Percentiles rank a stretch among this genome's conserved stretches.
These are phyloP conservation scores for Malassezia slooffiae DNA, from an alignment of 1,284 basidiomycete genomes.

Conservation along the genomic window DNA sequence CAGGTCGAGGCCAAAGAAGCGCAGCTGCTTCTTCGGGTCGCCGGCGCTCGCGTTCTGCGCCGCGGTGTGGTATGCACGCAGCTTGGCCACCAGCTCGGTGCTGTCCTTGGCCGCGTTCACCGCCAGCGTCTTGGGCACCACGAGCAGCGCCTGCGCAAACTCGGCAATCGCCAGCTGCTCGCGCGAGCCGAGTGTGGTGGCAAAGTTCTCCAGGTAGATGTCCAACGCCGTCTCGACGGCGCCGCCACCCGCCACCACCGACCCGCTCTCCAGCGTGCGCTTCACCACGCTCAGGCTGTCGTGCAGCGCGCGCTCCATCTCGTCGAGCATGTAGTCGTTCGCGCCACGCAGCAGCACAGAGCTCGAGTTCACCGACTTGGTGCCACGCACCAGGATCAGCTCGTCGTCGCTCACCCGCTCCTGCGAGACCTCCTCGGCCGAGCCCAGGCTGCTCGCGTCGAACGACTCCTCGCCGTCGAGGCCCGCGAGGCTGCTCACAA, in stretches of 20 bases:
- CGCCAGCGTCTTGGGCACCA: slow-evolving; percentile 87
- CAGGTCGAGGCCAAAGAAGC: slow-evolving; percentile 90
- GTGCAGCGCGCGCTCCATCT: slow-evolving; percentile 96
- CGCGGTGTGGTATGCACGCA: slow-evolving; percentile 87
- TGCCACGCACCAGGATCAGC: slow-evolving; percentile 90
- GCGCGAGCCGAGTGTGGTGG: slow-evolving; percentile 81
- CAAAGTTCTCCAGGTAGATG: slow-evolving; percentile 98
- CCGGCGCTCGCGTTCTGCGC: slow-evolving; percentile 74
- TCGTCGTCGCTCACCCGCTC: slow-evolving; percentile 98
- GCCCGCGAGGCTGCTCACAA: slow-evolving; percentile 87
- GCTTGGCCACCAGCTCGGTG: slow-evolving; percentile 90
- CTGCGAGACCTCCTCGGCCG: slow-evolving; percentile 89
- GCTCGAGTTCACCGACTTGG: slow-evolving; percentile 84
- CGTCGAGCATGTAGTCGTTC: slow-evolving; percentile 98
- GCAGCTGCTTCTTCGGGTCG: slow-evolving; percentile 87
- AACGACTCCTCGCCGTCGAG: slow-evolving; percentile 97
- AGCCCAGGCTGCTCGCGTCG: slow-evolving; percentile 76
- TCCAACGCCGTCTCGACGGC: slow-evolving; percentile 93
- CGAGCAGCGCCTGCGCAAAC: slow-evolving; percentile 81
- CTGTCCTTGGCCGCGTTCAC: slow-evolving; percentile 98
- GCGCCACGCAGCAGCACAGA: slow-evolving; percentile 92
- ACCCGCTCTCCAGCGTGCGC: slow-evolving; percentile 87
- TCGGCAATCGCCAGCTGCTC: slow-evolving; percentile 98
- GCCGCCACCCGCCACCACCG: slow-evolving; percentile 92
- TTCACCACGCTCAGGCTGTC: slow-evolving; percentile 93